phyloP scores from a whole-genome alignment of 148 eudicot genomes.

The Fagopyrum tataricum region DNA sequence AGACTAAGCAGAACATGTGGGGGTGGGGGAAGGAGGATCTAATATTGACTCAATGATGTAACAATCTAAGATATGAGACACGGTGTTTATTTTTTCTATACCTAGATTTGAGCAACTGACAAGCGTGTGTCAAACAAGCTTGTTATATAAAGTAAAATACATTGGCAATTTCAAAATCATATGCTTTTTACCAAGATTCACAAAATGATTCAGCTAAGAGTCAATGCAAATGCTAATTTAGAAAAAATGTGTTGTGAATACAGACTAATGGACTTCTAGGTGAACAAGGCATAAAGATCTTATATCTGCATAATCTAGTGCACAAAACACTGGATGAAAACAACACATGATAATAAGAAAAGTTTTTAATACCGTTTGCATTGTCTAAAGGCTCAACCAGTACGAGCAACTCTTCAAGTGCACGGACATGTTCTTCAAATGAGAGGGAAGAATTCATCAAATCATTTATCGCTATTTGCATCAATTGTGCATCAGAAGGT shows the following conservation, averaged over 20 bases:
- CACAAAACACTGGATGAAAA: not conserved
- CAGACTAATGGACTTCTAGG: not conserved
- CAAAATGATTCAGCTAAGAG: not conserved
- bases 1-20: not conserved
- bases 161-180: not conserved
- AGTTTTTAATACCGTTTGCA: slow-evolving; percentile 55
- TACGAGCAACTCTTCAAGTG: slow-evolving; percentile 69
- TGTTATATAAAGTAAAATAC: not conserved
- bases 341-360: not conserved
- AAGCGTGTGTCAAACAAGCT: not conserved
- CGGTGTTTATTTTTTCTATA: not conserved
- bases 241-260: not conserved
- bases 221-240: not conserved
- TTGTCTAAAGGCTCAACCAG: slow-evolving; percentile 93
- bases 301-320: not conserved
- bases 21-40: not conserved
- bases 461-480: slow-evolving; percentile 75
- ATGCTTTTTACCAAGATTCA: not conserved
- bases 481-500: slow-evolving; percentile 89
- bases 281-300: not conserved
- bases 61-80: not conserved
- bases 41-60: not conserved
- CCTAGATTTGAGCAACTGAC: not conserved
- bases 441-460: slow-evolving; percentile 70
- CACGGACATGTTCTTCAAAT: slow-evolving; percentile 65